A percentile compares a stretch with the other conserved stretches of the same genome.
phyloP scores from a whole-genome alignment of 164 flowering plant species.

The Malania oleifera region DNA sequence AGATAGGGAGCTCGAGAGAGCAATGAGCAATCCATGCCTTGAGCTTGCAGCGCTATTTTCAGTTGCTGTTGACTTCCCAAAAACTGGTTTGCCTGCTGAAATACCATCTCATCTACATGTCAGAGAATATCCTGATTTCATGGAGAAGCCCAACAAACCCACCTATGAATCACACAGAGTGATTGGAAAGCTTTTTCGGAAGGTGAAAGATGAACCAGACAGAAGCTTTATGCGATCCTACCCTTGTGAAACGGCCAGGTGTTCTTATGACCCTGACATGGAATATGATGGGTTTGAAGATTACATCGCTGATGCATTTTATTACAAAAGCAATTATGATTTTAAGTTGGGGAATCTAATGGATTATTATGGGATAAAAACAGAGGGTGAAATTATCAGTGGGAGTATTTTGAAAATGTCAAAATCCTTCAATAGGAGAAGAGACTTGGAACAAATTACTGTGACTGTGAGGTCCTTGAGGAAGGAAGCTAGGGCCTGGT shows the following conservation, averaged over 20 bases:
- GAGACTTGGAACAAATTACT: slow-evolving; percentile 56
- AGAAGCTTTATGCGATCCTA: slow-evolving; percentile 28
- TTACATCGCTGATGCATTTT: slow-evolving; percentile 57
- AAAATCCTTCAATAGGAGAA: slow-evolving; percentile 43
- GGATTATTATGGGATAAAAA: slow-evolving; percentile 72
- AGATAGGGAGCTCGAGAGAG: slow-evolving; percentile 46
- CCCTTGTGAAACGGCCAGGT: slow-evolving; percentile 50
- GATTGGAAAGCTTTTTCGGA: slow-evolving; percentile 68
- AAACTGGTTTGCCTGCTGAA: slow-evolving; percentile 78
- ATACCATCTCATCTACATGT: slow-evolving; percentile 51
- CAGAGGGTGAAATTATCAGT: slow-evolving; percentile 74
- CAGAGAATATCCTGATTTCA: slow-evolving; percentile 80
- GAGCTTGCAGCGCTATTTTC: slow-evolving; percentile 67
- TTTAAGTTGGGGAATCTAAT: slow-evolving; percentile 64
- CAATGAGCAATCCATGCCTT: slow-evolving; percentile 43
- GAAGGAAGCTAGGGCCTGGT: slow-evolving; percentile 69
- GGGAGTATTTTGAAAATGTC: slow-evolving; percentile 59
- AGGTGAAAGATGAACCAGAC: slow-evolving; percentile 44
- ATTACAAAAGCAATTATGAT: slow-evolving; percentile 58
- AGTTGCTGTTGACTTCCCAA: slow-evolving; percentile 80
- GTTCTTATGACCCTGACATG: slow-evolving; percentile 65
- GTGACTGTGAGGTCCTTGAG: slow-evolving; percentile 59
- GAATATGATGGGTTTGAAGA: slow-evolving; percentile 68
- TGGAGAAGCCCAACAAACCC: slow-evolving; percentile 72
- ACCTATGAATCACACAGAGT: slow-evolving; percentile 55